Conservation (phyloP, 2,329 filamentous ascomycete species). For the Pseudogymnoascus sp. region DNA sequence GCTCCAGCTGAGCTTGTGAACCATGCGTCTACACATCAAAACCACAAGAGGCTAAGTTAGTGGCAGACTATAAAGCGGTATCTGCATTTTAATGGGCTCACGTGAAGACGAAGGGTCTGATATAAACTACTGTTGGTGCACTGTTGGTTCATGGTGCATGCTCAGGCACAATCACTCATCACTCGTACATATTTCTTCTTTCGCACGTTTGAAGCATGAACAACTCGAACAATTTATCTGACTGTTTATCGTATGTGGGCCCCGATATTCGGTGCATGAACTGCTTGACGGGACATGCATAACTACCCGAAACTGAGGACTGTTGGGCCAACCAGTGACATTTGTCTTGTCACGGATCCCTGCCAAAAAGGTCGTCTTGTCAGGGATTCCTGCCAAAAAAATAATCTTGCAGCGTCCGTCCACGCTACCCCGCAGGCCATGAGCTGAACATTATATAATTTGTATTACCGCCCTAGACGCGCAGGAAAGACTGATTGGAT, state of each 20-base stretch:
- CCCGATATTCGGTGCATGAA: neutral
- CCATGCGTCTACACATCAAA: too few relatives aligned
- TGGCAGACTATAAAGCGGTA: too few relatives aligned
- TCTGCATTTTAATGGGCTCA: too few relatives aligned
- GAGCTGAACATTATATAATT: neutral
- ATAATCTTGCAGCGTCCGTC: neutral
- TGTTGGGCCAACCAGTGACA: constrained; percentile 1
- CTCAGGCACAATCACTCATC: too few relatives aligned
- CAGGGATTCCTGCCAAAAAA: too few relatives aligned
- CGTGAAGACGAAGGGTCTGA: too few relatives aligned
- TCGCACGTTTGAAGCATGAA: neutral
- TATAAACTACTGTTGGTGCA: too few relatives aligned
- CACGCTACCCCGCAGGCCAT: neutral
- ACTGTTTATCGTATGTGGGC: constrained; percentile 5
- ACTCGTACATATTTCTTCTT: constrained; percentile 3
- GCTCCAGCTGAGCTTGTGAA: too few relatives aligned
- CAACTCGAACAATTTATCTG: neutral
- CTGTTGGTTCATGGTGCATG: too few relatives aligned
- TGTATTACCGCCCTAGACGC: constrained; percentile 8
- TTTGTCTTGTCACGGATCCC: neutral
- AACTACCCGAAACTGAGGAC: neutral
- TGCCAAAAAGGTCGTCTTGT: neutral
- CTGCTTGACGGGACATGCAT: constrained; percentile 4
- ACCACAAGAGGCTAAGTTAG: too few relatives aligned
- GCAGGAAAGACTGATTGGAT: constrained; percentile 1